Conservation (phyloP, 2,329 filamentous ascomycete species). For the Neonectria magnoliae region DNA sequence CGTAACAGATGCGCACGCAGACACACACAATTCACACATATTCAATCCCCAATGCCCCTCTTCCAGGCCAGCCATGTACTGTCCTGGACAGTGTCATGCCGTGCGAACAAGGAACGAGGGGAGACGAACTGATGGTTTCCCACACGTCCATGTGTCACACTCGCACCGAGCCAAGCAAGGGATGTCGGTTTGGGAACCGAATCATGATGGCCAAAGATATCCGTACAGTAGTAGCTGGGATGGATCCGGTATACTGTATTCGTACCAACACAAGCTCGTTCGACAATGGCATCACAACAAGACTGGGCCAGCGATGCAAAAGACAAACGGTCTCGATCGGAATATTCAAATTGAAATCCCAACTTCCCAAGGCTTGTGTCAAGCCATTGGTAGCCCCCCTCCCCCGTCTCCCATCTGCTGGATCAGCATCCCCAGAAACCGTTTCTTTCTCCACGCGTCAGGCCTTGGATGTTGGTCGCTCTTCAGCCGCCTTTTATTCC, state of each 20-base stretch:
- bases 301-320: not conserved
- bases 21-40: not conserved
- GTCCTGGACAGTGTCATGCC: constrained; percentile 11
- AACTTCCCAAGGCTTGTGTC: not conserved
- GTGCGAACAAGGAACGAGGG: constrained; percentile 1
- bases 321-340: not conserved
- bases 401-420: not conserved
- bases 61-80: not conserved
- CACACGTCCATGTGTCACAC: constrained; percentile 1
- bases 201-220: not conserved
- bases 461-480: not conserved
- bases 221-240: constrained; percentile 12
- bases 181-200: not conserved
- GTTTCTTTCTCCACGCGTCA: constrained; percentile 10
- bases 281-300: not conserved
- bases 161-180: not conserved
- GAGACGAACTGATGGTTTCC: constrained; percentile 1
- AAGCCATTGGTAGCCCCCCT: not conserved
- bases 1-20: constrained; percentile 3
- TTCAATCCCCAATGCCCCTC: constrained; percentile 1
- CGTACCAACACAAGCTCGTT: not conserved
- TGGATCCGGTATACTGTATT: constrained; percentile 6
- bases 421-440: not conserved
- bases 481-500: not conserved
- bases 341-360: not conserved